Evolutionary conservation across 306 rosid genomes (phyloP), one percentile per base, ranked within the genome.

Genomic region (Citrullus amarus): DNA sequence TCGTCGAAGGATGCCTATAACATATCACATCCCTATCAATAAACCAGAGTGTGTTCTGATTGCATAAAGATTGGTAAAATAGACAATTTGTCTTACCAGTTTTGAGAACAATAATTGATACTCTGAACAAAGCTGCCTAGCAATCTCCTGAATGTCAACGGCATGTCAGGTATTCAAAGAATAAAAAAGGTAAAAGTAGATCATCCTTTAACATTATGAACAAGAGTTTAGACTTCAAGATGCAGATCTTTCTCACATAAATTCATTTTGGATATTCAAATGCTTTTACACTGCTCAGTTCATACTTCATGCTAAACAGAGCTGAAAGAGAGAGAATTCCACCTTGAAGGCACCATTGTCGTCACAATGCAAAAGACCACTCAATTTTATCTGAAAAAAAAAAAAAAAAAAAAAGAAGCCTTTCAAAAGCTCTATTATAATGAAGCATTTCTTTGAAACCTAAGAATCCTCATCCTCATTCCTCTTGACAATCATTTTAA

Each of bases 1-100:
- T 95, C 97, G 74, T 95, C 97, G 88, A 82, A 90, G 6, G 98
- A 92, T 76, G 97, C 97, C 97, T 92, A 60, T 79, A 84, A 88
- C 41, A 83, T 68, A 66, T 32, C 85, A 85, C 55, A 38, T 79
- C 56, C 74, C 71, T 25, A 69, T 75, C 75, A 85, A 76, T 57
- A 85, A 51, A 82, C 74, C 80, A 81, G 50, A 56, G 60, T 41
- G 14, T 41, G 55, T 51, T 46, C 4, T 50, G 58, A 50, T 39
- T 68, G 72, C 28, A 43, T 18, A 56, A 77, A 34, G 57, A 65
- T 50, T 8, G 63, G 67, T 79, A 41, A 65, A 13, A 36, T 30
- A 69, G 77, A 80, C 32, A 36, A 79, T 48, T 68, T 80, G 57
- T 41, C 41, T 71, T 91, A 92, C 98, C 98, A 88, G 82, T 91